A percentile compares a stretch with the other conserved stretches of the same genome.
Conservation (phyloP, 208 protist genomes). For the Leishmania aethiopica region DNA sequence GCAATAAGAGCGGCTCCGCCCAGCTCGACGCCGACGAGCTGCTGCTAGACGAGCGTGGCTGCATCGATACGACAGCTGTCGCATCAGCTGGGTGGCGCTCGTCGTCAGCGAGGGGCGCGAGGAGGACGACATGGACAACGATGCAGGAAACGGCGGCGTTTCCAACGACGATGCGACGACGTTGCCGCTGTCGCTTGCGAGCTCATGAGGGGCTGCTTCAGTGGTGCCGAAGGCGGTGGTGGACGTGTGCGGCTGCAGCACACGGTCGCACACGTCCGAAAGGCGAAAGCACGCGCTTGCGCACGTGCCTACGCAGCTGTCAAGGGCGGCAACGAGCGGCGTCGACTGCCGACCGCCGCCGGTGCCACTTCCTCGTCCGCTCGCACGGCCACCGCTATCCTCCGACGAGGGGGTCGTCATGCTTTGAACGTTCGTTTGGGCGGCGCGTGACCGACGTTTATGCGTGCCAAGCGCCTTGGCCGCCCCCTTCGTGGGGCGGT, state of each 20-base stretch:
- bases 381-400: not conserved
- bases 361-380: not conserved
- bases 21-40: not conserved
- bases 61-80: conserved; percentile 24
- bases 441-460: not conserved
- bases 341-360: not conserved
- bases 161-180: not conserved
- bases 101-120: conserved; percentile 20
- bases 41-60: conserved; percentile 3
- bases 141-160: not conserved
- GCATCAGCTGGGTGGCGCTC: conserved; percentile 29
- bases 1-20: not conserved
- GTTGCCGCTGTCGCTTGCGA: not conserved
- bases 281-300: not conserved
- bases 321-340: not conserved
- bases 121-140: not conserved
- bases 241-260: not conserved
- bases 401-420: not conserved
- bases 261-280: not conserved
- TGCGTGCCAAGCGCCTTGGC: not conserved
- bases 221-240: not conserved
- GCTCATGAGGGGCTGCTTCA: not conserved
- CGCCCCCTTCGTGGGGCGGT: not conserved
- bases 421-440: not conserved
- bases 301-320: not conserved